A percentile compares a stretch with the other conserved stretches of the same genome.
phyloP scores from a whole-genome alignment of 2,329 filamentous ascomycete species.

The Aspergillus udagawae region DNA sequence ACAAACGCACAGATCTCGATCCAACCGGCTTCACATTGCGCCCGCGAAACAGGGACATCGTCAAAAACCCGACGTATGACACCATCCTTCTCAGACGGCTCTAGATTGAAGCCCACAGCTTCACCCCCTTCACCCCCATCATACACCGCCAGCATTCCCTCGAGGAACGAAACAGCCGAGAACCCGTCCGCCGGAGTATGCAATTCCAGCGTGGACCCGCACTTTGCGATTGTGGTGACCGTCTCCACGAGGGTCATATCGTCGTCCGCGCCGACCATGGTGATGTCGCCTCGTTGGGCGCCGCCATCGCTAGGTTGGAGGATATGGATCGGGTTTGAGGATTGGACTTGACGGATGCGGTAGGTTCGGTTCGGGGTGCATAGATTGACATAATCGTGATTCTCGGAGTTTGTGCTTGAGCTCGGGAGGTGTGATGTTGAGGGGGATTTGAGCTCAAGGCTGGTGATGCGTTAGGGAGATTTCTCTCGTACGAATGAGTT shows the following conservation, averaged over 20 bases:
- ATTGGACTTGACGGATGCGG: slow-evolving; percentile 61
- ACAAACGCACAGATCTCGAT: slow-evolving; percentile 52
- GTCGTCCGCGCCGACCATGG: slow-evolving; percentile 18
- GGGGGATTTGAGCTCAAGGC: slow-evolving; percentile 43
- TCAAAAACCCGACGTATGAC: slow-evolving; percentile 42
- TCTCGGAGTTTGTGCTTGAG: slow-evolving; percentile 21
- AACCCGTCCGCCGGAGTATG: slow-evolving; percentile 30
- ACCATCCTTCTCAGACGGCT: slow-evolving; percentile 19
- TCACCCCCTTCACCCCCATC: slow-evolving; percentile 18
- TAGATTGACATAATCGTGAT: slow-evolving; percentile 49
- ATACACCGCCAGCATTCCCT: slow-evolving; percentile 28
- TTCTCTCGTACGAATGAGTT: background rate
- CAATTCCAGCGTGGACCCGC: slow-evolving; percentile 45
- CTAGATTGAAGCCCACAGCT: slow-evolving; percentile 16
- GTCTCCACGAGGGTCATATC: slow-evolving; percentile 25
- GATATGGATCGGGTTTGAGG: slow-evolving; percentile 60
- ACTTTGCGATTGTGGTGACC: slow-evolving; percentile 42
- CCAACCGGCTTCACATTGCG: slow-evolving; percentile 51
- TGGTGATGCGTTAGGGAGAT: slow-evolving; percentile 13
- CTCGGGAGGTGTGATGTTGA: slow-evolving; percentile 13
- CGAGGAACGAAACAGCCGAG: slow-evolving; percentile 28
- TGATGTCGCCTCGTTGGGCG: slow-evolving; percentile 25
- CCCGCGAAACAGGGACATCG: slow-evolving; percentile 50
- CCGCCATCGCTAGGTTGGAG: slow-evolving; percentile 41
- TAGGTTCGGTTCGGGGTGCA: slow-evolving; percentile 57